Conservation (phyloP, 2,329 filamentous ascomycete genomes). For the Colletotrichum aenigma region DNA sequence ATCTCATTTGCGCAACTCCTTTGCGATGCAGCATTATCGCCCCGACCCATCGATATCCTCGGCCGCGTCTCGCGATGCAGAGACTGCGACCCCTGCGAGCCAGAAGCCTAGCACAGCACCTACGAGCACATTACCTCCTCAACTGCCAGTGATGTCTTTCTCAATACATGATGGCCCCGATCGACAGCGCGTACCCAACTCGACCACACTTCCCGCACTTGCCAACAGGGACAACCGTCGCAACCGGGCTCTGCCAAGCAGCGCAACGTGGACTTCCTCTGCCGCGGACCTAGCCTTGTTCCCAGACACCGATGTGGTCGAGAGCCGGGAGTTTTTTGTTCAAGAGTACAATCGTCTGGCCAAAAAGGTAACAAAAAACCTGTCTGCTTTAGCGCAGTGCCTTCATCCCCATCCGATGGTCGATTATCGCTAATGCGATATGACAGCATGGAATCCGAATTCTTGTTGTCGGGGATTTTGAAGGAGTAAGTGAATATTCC, state of each 20-base stretch:
- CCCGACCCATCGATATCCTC: slow-evolving; percentile 26
- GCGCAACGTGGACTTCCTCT: slow-evolving; percentile 63
- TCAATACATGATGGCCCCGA: neutral
- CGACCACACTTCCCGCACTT: slow-evolving; percentile 23
- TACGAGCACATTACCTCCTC: slow-evolving; percentile 10
- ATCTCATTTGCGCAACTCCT: slow-evolving; percentile 7
- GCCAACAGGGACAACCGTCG: slow-evolving; percentile 17
- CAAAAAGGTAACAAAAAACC: slow-evolving; percentile 48
- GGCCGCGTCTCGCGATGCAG: slow-evolving; percentile 27
- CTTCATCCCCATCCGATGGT: neutral
- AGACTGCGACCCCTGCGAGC: slow-evolving; percentile 4
- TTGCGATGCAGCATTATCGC: slow-evolving; percentile 33
- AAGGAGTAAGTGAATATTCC: neutral
- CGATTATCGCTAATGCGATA: neutral
- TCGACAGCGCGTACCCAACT: neutral
- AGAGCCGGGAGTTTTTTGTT: slow-evolving; percentile 53
- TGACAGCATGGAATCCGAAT: slow-evolving; percentile 57
- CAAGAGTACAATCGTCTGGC: slow-evolving; percentile 66
- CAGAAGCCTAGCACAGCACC: slow-evolving; percentile 9
- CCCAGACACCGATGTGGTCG: slow-evolving; percentile 53
- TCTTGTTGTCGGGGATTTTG: slow-evolving; percentile 40
- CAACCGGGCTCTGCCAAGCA: slow-evolving; percentile 38
- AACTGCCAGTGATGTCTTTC: neutral
- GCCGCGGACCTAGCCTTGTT: slow-evolving; percentile 53
- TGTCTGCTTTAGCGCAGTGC: neutral